Conservation (phyloP, 192 early-diverging fungal genomes). For the Rhizophagus prolifer region DNA sequence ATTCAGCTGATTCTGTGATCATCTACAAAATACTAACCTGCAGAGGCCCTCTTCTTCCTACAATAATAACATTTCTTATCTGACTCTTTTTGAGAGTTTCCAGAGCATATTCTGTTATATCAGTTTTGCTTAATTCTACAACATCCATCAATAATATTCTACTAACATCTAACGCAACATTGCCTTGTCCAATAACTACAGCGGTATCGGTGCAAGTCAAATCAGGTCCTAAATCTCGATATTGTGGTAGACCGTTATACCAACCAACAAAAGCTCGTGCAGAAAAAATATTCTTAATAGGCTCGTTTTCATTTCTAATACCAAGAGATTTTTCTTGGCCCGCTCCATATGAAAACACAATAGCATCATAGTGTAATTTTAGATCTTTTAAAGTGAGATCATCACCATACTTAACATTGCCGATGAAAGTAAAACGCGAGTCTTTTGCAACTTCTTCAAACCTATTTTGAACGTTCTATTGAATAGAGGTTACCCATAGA, state of each 20-base stretch:
- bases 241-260: conserved; percentile 88
- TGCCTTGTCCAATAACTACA: conserved; percentile 88
- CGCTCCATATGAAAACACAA: conserved; percentile 87
- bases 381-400: conserved; percentile 54
- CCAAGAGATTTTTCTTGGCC: conserved; percentile 68
- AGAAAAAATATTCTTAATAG: conserved; percentile 60
- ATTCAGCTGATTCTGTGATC: neutral
- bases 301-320: conserved; percentile 64
- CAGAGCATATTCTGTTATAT: conserved; percentile 78
- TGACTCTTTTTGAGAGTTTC: conserved; percentile 61
- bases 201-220: conserved; percentile 69
- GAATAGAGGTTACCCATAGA: conserved; percentile 15
- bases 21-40: conserved; percentile 54
- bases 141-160: conserved; percentile 77
- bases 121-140: conserved; percentile 76
- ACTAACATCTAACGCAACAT: conserved; percentile 91
- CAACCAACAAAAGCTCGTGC: conserved; percentile 89
- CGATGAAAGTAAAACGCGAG: conserved; percentile 72
- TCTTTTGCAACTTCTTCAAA: conserved; percentile 78
- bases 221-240: conserved; percentile 60
- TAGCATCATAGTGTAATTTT: conserved; percentile 63
- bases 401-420: conserved; percentile 72
- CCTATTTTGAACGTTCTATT: conserved; percentile 80
- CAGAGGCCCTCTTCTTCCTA: conserved; percentile 89
- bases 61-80: conserved; percentile 80